Evolutionary conservation across 1,139 yeast species (phyloP).

Genomic region (Casaregolazyma lundiana): DNA sequence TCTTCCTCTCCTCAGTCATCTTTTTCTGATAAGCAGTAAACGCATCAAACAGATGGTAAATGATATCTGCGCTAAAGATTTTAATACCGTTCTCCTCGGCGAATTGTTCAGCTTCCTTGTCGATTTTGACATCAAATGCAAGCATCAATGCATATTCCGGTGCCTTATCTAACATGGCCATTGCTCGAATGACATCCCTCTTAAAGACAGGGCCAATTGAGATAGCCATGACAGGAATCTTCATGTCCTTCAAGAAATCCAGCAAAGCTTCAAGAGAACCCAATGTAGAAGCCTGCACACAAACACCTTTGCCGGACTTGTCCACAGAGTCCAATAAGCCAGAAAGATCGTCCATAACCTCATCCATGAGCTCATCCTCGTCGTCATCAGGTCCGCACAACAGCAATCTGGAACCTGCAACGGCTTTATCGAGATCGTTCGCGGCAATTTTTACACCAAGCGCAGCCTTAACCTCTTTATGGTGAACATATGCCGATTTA

Average conservation of each 20-base stretch:
- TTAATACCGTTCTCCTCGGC: slow-evolving; percentile 90
- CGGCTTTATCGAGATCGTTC: slow-evolving; percentile 94
- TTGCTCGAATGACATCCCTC: slow-evolving; percentile 97
- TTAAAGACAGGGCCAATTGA: slow-evolving; percentile 97
- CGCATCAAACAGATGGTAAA: slow-evolving; percentile 92
- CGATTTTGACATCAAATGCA: slow-evolving; percentile 95
- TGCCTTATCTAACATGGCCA: slow-evolving; percentile 94
- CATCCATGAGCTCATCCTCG: slow-evolving; percentile 96
- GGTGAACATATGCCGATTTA: slow-evolving; percentile 90
- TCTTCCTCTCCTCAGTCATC: slow-evolving; percentile 83
- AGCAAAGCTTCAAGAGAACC: slow-evolving; percentile 96
- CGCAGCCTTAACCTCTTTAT: slow-evolving; percentile 97
- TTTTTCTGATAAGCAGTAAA: slow-evolving; percentile 89
- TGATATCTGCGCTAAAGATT: slow-evolving; percentile 92
- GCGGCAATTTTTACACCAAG: slow-evolving; percentile 98
- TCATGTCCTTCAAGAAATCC: slow-evolving; percentile 96
- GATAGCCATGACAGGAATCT: slow-evolving; percentile 97
- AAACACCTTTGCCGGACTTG: slow-evolving; percentile 91
- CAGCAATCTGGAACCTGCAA: slow-evolving; percentile 94
- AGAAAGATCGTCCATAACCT: slow-evolving; percentile 97
- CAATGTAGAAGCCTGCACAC: slow-evolving; percentile 96
- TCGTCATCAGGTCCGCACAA: slow-evolving; percentile 97
- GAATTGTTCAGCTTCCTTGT: slow-evolving; percentile 96
- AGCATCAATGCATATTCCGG: slow-evolving; percentile 95
- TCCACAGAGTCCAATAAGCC: slow-evolving; percentile 94